These are phyloP conservation scores for Prunella vulgaris DNA, from an alignment of 257 asterid species.

Conservation along the genomic window DNA sequence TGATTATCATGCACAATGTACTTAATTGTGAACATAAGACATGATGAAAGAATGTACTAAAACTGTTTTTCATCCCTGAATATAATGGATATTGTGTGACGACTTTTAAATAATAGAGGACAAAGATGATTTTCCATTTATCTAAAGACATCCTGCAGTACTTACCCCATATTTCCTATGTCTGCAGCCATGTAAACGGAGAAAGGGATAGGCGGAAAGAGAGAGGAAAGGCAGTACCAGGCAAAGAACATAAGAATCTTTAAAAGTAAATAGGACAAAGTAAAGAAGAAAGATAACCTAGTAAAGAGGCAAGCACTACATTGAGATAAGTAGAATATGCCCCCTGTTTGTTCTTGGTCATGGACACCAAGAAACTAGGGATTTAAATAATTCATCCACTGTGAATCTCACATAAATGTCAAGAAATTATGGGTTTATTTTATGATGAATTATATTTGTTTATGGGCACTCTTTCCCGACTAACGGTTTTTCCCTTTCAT, in stretches of 20 bases:
- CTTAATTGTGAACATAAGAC: background rate
- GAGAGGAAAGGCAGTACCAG: background rate
- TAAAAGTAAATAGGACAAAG: background rate
- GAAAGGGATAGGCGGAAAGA: too few relatives aligned
- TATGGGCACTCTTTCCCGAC: too few relatives aligned
- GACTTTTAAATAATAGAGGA: background rate
- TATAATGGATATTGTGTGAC: background rate
- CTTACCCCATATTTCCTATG: background rate
- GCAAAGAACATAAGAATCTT: background rate
- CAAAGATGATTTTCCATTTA: background rate
- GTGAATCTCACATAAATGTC: background rate
- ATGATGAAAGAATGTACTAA: too few relatives aligned
- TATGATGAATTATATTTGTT: too few relatives aligned
- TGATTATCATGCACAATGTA: background rate
- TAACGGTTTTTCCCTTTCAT: too few relatives aligned
- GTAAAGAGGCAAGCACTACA: background rate
- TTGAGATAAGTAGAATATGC: background rate
- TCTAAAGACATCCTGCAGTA: background rate
- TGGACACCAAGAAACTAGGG: background rate
- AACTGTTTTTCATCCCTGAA: too few relatives aligned
- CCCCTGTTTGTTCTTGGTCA: background rate
- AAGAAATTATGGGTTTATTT: background rate
- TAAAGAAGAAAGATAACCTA: background rate
- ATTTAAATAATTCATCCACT: background rate
- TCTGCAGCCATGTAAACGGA: too few relatives aligned